phyloP scores from a whole-genome alignment of 2,329 filamentous ascomycete genomes.

The Trichoderma guizhouense region DNA sequence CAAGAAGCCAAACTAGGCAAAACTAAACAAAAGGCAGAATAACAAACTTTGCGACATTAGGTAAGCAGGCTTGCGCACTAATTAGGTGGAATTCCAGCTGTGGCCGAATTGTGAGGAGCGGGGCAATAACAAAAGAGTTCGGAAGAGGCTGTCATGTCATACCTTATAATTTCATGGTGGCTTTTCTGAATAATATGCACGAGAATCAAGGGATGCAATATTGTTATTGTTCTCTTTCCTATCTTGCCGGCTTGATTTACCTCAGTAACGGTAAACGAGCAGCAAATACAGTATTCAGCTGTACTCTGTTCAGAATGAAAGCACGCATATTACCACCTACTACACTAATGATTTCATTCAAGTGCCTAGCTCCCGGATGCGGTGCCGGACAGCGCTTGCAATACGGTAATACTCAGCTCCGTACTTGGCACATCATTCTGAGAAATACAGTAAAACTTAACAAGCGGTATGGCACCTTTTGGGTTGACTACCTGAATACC shows the following conservation, averaged over 20 bases:
- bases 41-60: slow-evolving; percentile 23
- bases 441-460: neutral
- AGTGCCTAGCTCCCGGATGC: neutral
- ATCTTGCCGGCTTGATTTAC: neutral
- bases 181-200: neutral
- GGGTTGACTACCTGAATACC: neutral
- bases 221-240: neutral
- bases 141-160: neutral
- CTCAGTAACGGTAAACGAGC: no score
- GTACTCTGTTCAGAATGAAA: no score
- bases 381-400: neutral
- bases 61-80: slow-evolving; percentile 26
- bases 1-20: slow-evolving; percentile 14
- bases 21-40: slow-evolving; percentile 15
- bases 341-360: neutral
- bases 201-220: neutral
- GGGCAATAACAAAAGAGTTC: slow-evolving; percentile 13
- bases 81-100: slow-evolving; percentile 27
- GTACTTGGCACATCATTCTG: neutral
- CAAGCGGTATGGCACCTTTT: neutral
- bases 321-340: no score
- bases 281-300: neutral
- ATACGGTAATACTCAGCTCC: neutral
- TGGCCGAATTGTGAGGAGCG: neutral
- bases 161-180: neutral